These are phyloP conservation scores for Boletus rex-veris DNA, from an alignment of 768 basidiomycete genomes.

Conservation along the genomic window DNA sequence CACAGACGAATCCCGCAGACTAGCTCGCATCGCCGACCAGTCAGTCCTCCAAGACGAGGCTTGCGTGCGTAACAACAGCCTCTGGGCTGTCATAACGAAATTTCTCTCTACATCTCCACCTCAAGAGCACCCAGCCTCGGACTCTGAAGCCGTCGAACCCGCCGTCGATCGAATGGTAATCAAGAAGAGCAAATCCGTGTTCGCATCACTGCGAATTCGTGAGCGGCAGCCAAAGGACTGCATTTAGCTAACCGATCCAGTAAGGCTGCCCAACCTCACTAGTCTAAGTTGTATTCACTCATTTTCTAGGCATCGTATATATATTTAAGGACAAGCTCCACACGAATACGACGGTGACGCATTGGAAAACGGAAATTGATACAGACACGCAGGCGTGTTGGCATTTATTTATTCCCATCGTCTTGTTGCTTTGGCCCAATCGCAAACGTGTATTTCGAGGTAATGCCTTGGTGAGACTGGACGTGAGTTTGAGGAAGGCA, in stretches of 20 bases:
- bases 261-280: not conserved
- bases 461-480: too few relatives aligned
- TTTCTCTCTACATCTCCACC: constrained; percentile 57
- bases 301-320: constrained; percentile 2
- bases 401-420: not conserved
- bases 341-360: not conserved
- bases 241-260: not conserved
- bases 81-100: constrained; percentile 67
- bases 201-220: constrained; percentile 21
- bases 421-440: not conserved
- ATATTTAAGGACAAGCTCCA: not conserved
- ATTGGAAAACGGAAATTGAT: not conserved
- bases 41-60: constrained; percentile 56
- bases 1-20: constrained; percentile 69
- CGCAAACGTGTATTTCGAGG: not conserved
- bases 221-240: constrained; percentile 6
- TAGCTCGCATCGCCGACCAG: constrained; percentile 73
- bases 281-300: not conserved
- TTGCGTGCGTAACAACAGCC: constrained; percentile 59
- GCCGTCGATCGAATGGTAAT: not conserved
- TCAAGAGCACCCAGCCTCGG: constrained; percentile 32
- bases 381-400: not conserved
- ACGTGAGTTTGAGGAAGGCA: too few relatives aligned
- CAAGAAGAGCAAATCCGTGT: constrained; percentile 28
- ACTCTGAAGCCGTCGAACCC: constrained; percentile 10